Evolutionary conservation across 1,139 yeast genomes (phyloP).

Genomic region (Taphrina flavorubra): DNA sequence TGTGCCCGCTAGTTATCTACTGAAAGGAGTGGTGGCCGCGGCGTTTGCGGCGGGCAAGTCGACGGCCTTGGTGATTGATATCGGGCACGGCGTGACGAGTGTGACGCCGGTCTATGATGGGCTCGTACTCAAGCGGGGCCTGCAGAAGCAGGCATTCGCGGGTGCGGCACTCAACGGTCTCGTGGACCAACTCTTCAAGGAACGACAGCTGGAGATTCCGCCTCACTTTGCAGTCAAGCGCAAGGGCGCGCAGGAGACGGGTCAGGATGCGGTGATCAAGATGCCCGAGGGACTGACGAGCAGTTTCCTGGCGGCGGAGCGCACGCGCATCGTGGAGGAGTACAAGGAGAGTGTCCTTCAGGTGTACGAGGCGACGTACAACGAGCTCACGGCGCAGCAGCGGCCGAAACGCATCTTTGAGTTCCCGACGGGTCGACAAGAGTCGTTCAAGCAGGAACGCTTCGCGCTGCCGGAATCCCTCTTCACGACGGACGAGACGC

Average conservation of each 20-base stretch:
- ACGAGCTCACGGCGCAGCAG: constrained; percentile 46
- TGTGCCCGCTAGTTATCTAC: constrained; percentile 85
- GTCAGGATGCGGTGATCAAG: constrained; percentile 53
- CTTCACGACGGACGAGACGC: constrained; percentile 55
- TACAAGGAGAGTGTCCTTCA: constrained; percentile 69
- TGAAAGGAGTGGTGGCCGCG: constrained; percentile 85
- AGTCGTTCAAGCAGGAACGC: constrained; percentile 66
- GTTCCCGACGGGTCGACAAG: constrained; percentile 71
- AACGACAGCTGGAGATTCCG: constrained; percentile 49
- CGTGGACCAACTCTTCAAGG: constrained; percentile 46
- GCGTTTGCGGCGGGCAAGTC: constrained; percentile 95
- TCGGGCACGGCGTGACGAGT: constrained; percentile 82
- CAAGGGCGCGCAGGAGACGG: constrained; percentile 50
- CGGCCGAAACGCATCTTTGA: constrained; percentile 65
- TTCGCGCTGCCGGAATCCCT: constrained; percentile 73
- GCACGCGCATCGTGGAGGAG: constrained; percentile 52
- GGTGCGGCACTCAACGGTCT: constrained; percentile 51
- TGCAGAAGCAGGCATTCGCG: constrained; percentile 48
- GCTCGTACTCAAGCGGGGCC: constrained; percentile 67
- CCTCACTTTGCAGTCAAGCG: constrained; percentile 52
- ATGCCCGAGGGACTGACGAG: constrained; percentile 48
- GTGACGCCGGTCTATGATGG: constrained; percentile 97
- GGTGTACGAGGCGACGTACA: constrained; percentile 56
- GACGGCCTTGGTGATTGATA: constrained; percentile 87
- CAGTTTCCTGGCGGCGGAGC: constrained; percentile 50